Percentiles rank a stretch among this genome's conserved stretches.
Conservation (phyloP, 1,284 basidiomycete species). For the Farysia itapuensis region DNA sequence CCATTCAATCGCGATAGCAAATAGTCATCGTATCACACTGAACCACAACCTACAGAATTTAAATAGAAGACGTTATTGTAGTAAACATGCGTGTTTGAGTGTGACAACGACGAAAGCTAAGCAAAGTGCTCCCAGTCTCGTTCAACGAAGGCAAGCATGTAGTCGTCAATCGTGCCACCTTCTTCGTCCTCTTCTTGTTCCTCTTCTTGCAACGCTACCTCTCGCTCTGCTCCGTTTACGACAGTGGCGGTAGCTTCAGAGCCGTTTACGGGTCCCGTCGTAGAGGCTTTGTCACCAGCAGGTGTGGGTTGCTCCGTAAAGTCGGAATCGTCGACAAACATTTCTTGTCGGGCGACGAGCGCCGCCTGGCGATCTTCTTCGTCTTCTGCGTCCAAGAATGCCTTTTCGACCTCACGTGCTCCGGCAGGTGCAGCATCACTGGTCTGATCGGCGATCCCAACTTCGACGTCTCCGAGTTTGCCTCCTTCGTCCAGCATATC, state of each 20-base stretch:
- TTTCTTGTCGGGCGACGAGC: conserved; percentile 76
- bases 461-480: conserved; percentile 46
- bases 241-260: neutral
- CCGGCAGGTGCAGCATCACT: conserved; percentile 54
- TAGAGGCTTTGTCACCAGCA: neutral
- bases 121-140: conserved; percentile 75
- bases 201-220: conserved; percentile 65
- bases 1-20: too few species aligned
- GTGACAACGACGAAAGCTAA: conserved; percentile 1
- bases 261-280: neutral
- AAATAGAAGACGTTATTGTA: too few species aligned
- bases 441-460: neutral
- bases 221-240: conserved; percentile 8
- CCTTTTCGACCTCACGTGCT: conserved; percentile 66
- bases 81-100: too few species aligned
- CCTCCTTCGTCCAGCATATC: conserved; percentile 69
- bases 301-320: conserved; percentile 12
- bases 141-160: conserved; percentile 79
- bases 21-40: too few species aligned
- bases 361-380: conserved; percentile 81
- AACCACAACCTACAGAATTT: too few species aligned
- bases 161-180: conserved; percentile 78
- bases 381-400: conserved; percentile 85
- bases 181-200: conserved; percentile 63
- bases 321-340: conserved; percentile 71